Evolutionary conservation across 2,329 filamentous ascomycete species (phyloP), one percentile per base, ranked within the genome.

Genomic region (Fusarium pseudonygamai): DNA sequence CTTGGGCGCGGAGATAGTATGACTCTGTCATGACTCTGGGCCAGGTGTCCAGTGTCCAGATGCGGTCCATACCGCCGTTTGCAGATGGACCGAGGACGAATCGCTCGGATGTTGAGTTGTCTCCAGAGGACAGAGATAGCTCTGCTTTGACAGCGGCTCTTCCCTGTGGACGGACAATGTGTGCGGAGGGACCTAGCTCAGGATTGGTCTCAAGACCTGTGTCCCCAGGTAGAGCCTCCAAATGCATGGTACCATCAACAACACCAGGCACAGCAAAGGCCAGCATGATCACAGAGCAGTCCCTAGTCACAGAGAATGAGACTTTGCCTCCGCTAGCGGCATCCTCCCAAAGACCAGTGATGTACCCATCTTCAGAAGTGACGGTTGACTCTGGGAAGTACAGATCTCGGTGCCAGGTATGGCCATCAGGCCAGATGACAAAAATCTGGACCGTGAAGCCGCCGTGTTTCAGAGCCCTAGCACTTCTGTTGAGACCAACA

Each of bases 261-360:
- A 50, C 30, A 0, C 22, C 30, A 7, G 47, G 30, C 7, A 50
- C 30, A 20, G 28, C 0, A 20, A 50, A 50, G 12, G 12, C 8
- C 47, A 50, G 11, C 0, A 20, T 0, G 11, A 30, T 5, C 11
- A 50, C 1, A 1, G 28, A 24, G 4, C 4, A 50, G 16, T 50
- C 30, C 1, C n/a, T 20, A 2, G 47, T 15, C 47, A 50, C 16
- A 34, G n/a, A 50, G 6, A 50, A 50, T 2, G 30, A 24, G 3
- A 34, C n/a, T 0, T 24, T 50, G 3, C 47, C 8, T 7, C 47
- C 30, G 0, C 4, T 15, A 18, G 0, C 22, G 0, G 2, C 12
- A 34, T 34, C n/a, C 0, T 50, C 16, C 47, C 47, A 50, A 0
- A 24, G 11, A 14, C 30, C 47, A 11, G 30, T 24, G 47, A 50